phyloP scores from a whole-genome alignment of 176 grass and related monocot genomes.

The Ampelocalamus luodianensis region DNA sequence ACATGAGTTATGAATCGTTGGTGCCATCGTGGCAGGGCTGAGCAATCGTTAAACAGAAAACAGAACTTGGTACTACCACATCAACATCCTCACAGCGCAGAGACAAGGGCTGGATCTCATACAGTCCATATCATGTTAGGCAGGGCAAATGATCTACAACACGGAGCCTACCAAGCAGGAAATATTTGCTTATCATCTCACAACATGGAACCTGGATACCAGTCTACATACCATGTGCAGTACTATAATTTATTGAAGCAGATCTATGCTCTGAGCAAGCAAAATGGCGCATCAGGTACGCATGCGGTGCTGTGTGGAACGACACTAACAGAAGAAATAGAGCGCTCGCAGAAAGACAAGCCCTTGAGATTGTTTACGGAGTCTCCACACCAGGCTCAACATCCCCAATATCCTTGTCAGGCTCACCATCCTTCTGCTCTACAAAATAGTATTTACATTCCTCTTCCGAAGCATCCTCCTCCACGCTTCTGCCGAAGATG shows the following conservation, averaged over 20 bases:
- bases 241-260: conserved; percentile 33
- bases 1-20: background rate
- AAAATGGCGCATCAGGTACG: background rate
- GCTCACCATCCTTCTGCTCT: conserved; percentile 26
- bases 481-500: conserved; percentile 67
- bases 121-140: conserved; percentile 11
- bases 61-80: background rate
- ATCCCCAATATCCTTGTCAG: conserved; percentile 7
- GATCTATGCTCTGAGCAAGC: background rate
- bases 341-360: background rate
- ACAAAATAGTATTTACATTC: conserved; percentile 49
- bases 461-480: conserved; percentile 56
- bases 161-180: background rate
- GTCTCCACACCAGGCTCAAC: conserved; percentile 22
- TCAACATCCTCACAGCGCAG: background rate
- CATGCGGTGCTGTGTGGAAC: background rate
- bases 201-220: background rate
- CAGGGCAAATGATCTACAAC: conserved; percentile 8
- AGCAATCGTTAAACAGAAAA: background rate
- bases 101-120: background rate
- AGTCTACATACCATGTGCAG: background rate
- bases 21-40: background rate
- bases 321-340: background rate
- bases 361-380: conserved; percentile 11
- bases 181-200: background rate